Base-by-base conservation (phyloP, 2,329 filamentous ascomycete species). In the Verticillium longisporum region DNA sequence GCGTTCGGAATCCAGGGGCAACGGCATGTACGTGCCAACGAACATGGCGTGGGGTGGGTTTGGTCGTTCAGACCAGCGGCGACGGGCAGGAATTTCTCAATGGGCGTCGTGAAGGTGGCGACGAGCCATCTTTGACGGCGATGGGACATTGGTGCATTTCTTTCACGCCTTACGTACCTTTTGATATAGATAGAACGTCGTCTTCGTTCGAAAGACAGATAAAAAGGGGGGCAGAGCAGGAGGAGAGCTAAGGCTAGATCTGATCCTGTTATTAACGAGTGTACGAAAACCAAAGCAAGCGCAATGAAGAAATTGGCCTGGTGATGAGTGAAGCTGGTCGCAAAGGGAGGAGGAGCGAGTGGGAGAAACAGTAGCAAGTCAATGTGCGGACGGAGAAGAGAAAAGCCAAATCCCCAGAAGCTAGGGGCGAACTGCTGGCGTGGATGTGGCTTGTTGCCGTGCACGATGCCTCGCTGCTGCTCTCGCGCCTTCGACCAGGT, bases 271-370 rank as follows among this genome's bases (percentile, higher is more conserved):
- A 34, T 55, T 33, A 55, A 55, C 54, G 54, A 55, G 54, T 34
- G 54, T 55, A 55, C 54, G 54, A 55, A 55, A 55, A 53, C 45
- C 45, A 53, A 53, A 53, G 45, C 45, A 53, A 53, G 45, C 45
- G 21, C 54, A 32, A 55, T 4, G n/a, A 31, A 55, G 15, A 34
- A 33, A 55, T 34, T 33, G 26, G 32, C 54, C 6, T 9, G 54
- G 13, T 34, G 54, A 55, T 33, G 26, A 33, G 32, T 55, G 54
- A 55, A 55, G 54, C 54, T 55, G 54, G 32, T 31, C 15, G 26
- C 21, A 53, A 41, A 53, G 45, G 45, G 45, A 53, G 45, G 45
- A 53, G 45, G 45, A 53, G 45, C 45, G 18, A 26, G 45, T 53
- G 45, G 45, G 45, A 53, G 18, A 53, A 26, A 53, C 45, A 18